Evolutionary conservation across 2,329 filamentous ascomycete species (phyloP).

Genomic region (Dactylellina cionopaga): DNA sequence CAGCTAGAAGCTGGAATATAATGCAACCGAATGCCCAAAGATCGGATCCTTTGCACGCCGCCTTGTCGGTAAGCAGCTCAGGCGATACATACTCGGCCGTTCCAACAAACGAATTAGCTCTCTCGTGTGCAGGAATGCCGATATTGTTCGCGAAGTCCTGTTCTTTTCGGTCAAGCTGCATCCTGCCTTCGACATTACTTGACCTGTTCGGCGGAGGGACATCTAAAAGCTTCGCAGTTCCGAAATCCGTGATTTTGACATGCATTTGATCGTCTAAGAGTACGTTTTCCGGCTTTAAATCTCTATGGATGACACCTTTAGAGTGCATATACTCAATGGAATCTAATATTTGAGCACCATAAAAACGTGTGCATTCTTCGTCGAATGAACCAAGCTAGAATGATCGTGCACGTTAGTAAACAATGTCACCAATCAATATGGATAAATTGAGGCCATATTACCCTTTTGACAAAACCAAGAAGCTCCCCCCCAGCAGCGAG

Average conservation of each 20-base stretch:
- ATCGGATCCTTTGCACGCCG: constrained; percentile 96
- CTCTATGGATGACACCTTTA: constrained; percentile 92
- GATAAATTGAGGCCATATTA: constrained; percentile 27
- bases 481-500: constrained; percentile 91
- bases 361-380: constrained; percentile 91
- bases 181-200: constrained; percentile 61
- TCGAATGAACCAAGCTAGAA: constrained; percentile 86
- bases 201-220: constrained; percentile 62
- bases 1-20: constrained; percentile 92
- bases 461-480: constrained; percentile 84
- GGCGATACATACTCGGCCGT: constrained; percentile 98
- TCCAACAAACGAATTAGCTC: constrained; percentile 93
- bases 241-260: constrained; percentile 98
- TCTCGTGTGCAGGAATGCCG: constrained; percentile 70
- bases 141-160: constrained; percentile 53
- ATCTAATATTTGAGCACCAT: constrained; percentile 93
- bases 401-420: constrained; percentile 9
- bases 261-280: constrained; percentile 95
- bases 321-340: constrained; percentile 98
- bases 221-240: constrained; percentile 91
- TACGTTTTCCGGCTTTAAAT: constrained; percentile 96
- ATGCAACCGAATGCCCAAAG: constrained; percentile 99
- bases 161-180: constrained; percentile 61
- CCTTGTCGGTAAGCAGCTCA: constrained; percentile 95
- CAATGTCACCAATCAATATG: not conserved